Evolutionary conservation across 75 land plant genomes (phyloP).

Genomic region (Pseudotsuga menziesii): DNA sequence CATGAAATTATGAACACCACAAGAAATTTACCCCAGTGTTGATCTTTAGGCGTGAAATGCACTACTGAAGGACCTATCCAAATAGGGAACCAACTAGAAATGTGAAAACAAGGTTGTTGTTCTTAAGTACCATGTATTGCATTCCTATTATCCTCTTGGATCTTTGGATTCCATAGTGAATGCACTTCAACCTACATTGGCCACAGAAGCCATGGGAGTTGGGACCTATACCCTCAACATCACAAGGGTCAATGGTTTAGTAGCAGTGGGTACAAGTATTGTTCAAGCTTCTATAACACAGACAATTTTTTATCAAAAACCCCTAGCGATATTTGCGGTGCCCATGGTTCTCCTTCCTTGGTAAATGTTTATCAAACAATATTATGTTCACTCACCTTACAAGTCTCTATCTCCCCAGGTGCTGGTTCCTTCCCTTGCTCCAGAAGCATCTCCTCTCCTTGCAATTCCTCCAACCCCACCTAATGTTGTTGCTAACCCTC

Average conservation of each 20-base stretch:
- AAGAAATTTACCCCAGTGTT: too few relatives aligned
- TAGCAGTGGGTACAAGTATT: constrained; percentile 19
- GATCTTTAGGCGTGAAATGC: too few relatives aligned
- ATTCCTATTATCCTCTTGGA: constrained; percentile 26
- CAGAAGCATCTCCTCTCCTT: constrained; percentile 1
- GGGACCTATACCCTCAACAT: constrained; percentile 17
- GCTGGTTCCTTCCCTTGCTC: constrained; percentile 8
- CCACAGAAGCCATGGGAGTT: constrained; percentile 18
- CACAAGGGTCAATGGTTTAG: constrained; percentile 17
- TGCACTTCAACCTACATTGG: constrained; percentile 21
- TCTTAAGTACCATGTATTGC: constrained; percentile 23
- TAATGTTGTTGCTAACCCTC: constrained; percentile 2
- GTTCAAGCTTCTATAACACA: constrained; percentile 14
- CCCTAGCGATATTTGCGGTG: constrained; percentile 17
- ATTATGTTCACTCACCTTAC: too few relatives aligned
- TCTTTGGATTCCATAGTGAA: constrained; percentile 15
- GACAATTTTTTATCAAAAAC: constrained; percentile 20
- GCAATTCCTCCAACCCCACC: constrained; percentile 8
- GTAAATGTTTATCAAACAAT: constrained; percentile 3
- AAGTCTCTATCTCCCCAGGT: constrained; percentile 6
- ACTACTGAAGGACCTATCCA: too few relatives aligned
- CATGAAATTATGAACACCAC: too few relatives aligned
- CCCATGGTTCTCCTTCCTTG: constrained; percentile 26
- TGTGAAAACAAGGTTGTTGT: constrained; percentile 12
- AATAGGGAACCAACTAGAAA: too few relatives aligned